Percentiles rank a stretch among this genome's conserved stretches.
Evolutionary conservation across 345 rosid species (phyloP).

Genomic region (Kernera saxatilis): DNA sequence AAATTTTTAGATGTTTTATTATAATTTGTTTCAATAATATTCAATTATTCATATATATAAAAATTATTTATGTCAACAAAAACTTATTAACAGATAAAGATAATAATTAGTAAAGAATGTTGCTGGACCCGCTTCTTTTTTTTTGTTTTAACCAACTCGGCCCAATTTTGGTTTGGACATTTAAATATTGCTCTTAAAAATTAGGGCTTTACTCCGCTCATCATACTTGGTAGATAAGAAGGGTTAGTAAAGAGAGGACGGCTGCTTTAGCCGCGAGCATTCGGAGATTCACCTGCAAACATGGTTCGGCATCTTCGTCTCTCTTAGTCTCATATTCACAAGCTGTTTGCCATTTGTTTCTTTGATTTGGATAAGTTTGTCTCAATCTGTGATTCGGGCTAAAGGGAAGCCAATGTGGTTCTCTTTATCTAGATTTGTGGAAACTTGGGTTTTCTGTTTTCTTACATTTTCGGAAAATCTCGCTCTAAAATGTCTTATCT

Average conservation of each 20-base stretch:
- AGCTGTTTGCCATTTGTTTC: not conserved
- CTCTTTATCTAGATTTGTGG: not conserved
- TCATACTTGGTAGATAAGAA: not conserved
- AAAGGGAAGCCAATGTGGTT: not conserved
- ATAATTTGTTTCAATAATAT: too few species aligned
- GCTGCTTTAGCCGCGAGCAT: conserved; percentile 16
- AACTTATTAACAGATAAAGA: too few species aligned
- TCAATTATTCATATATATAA: too few species aligned
- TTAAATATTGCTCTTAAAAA: not conserved
- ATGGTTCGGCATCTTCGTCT: conserved; percentile 10
- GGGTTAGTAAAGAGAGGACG: not conserved
- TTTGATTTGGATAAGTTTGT: not conserved
- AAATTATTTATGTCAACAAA: too few species aligned
- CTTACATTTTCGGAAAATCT: not conserved
- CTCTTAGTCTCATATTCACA: not conserved
- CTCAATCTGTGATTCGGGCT: not conserved
- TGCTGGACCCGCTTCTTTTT: too few species aligned
- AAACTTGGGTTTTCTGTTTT: not conserved
- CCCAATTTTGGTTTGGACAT: not conserved
- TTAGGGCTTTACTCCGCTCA: conserved; percentile 9
- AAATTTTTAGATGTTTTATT: too few species aligned
- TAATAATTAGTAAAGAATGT: too few species aligned
- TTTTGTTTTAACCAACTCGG: too few species aligned
- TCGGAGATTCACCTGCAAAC: conserved; percentile 12
- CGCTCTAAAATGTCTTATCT: not conserved